phyloP scores from a whole-genome alignment of 441 rosid genomes.

The Euphorbia schlechtendalii region DNA sequence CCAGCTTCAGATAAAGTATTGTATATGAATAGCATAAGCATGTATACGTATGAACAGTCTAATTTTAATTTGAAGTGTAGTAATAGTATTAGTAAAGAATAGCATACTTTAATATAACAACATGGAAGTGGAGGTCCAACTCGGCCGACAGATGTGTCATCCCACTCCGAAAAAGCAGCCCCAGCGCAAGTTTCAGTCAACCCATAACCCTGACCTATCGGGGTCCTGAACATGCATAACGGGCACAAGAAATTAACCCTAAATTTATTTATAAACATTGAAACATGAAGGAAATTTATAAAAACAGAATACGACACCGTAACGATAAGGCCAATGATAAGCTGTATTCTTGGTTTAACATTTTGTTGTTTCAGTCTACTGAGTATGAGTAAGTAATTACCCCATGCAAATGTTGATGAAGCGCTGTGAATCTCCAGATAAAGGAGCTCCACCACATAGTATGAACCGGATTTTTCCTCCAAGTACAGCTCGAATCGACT shows the following conservation, averaged over 20 bases:
- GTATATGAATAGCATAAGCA: neutral
- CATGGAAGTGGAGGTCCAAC: slow-evolving; percentile 96
- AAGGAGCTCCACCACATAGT: slow-evolving; percentile 94
- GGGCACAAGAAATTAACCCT: slow-evolving; percentile 12
- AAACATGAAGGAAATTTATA: neutral
- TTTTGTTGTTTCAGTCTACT: no score
- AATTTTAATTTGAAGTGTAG: slow-evolving; percentile 4
- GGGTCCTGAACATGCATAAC: slow-evolving; percentile 44
- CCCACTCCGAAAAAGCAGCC: slow-evolving; percentile 81
- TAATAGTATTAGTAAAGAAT: no score
- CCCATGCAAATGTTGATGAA: slow-evolving; percentile 94
- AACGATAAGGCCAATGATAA: neutral
- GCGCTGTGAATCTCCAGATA: slow-evolving; percentile 75
- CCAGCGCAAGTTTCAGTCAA: slow-evolving; percentile 96
- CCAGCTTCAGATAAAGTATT: no score
- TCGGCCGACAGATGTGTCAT: slow-evolving; percentile 69
- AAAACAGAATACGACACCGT: neutral
- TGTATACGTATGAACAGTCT: neutral
- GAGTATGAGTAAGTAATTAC: slow-evolving; percentile 36
- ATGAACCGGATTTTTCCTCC: slow-evolving; percentile 74
- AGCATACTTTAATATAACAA: slow-evolving; percentile 58
- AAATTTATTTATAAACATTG: neutral
- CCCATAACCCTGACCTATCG: slow-evolving; percentile 89
- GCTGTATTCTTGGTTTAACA: no score
- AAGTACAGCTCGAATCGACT: slow-evolving; percentile 54